These are phyloP conservation scores for Exobasidium rhododendri DNA, from an alignment of 1,284 basidiomycete genomes.

Conservation along the genomic window DNA sequence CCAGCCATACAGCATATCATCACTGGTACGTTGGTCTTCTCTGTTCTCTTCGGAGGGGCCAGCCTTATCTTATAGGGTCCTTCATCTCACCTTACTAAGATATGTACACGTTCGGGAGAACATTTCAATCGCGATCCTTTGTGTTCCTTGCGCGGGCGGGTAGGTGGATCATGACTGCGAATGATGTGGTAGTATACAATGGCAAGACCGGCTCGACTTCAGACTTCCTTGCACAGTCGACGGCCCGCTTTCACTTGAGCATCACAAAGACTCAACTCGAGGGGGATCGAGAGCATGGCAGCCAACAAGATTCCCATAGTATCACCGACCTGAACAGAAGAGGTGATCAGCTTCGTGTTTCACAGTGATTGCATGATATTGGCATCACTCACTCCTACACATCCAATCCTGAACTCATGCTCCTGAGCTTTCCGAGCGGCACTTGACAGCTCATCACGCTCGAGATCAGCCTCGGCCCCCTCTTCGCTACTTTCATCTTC, in stretches of 20 bases:
- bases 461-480: not conserved
- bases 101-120: not conserved
- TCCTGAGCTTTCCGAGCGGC: constrained; percentile 34
- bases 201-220: not conserved
- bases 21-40: not conserved
- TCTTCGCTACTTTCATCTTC: constrained; percentile 16
- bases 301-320: constrained; percentile 48
- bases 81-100: not conserved
- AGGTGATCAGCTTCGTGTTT: not conserved
- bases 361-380: not conserved
- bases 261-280: constrained; percentile 42
- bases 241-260: constrained; percentile 36
- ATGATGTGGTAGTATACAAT: constrained; percentile 9
- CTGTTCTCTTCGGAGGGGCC: not conserved
- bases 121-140: not conserved
- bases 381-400: constrained; percentile 37
- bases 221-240: constrained; percentile 42
- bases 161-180: too few species aligned
- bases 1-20: not conserved
- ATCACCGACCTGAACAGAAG: constrained; percentile 36
- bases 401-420: constrained; percentile 52
- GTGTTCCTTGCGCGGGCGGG: too few species aligned
- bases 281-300: constrained; percentile 46
- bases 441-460: constrained; percentile 5
- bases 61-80: not conserved